A percentile compares a stretch with the other conserved stretches of the same genome.
Conservation (phyloP, 1,139 yeast genomes). For the Entelexis paramagnoliae region DNA sequence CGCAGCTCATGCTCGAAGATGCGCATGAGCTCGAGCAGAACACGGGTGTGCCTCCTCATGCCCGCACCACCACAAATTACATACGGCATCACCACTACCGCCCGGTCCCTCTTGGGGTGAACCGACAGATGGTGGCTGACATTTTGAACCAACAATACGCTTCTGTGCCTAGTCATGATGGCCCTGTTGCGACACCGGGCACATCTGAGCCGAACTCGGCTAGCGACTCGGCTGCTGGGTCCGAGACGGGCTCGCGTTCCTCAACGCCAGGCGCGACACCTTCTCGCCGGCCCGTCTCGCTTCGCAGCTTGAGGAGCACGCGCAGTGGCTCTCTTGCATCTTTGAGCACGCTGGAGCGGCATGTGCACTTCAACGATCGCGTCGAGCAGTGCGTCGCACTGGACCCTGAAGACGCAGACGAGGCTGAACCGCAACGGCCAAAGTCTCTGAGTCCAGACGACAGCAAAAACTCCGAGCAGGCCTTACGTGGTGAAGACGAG, state of each 20-base stretch:
- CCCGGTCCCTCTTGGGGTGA: conserved; percentile 29
- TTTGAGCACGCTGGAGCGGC: conserved; percentile 34
- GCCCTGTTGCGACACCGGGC: conserved; percentile 6
- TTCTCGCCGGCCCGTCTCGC: conserved; percentile 11
- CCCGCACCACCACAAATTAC: conserved; percentile 23
- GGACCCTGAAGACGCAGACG: conserved; percentile 24
- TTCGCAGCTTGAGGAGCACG: conserved; percentile 11
- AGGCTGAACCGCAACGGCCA: neutral
- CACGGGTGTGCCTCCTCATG: conserved; percentile 24
- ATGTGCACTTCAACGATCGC: conserved; percentile 81
- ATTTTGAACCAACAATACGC: conserved; percentile 31
- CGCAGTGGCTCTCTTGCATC: conserved; percentile 14
- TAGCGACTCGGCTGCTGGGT: conserved; percentile 3
- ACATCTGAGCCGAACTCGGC: neutral
- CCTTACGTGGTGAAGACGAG: conserved; percentile 8
- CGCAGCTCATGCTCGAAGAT: conserved; percentile 52
- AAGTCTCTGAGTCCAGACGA: conserved; percentile 13
- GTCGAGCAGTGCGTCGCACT: conserved; percentile 87
- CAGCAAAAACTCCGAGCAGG: conserved; percentile 15
- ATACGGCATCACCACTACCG: conserved; percentile 35
- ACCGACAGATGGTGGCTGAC: conserved; percentile 29
- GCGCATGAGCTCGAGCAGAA: conserved; percentile 23
- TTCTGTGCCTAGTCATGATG: neutral
- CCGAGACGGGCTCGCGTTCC: conserved; percentile 9
- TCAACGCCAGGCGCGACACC: conserved; percentile 10